Base-by-base conservation (phyloP, 2,329 filamentous ascomycete species). In the Monilinia vaccinii-corymbosi region DNA sequence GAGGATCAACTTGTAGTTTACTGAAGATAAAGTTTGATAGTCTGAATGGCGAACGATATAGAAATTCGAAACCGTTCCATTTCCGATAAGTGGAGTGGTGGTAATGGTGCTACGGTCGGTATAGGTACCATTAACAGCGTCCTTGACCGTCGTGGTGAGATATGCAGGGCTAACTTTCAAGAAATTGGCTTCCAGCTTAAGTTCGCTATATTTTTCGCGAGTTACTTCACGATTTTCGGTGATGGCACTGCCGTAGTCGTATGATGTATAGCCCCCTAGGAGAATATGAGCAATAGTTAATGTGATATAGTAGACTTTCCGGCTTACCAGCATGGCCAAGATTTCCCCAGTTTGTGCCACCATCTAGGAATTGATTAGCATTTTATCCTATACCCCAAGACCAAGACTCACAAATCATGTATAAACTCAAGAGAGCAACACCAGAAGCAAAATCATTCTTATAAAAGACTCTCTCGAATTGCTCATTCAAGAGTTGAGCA, bases 341-440 rank as follows among this genome's bases (percentile, higher is more conserved):
- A 63, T 91, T 92, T 0, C 89, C 89, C 89, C 89, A 93, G 70
- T 93, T 94, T 0, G 89, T 92, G 7, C 89, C 89, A 16, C 89
- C 89, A 65, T 80, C 68, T 69, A 23, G 9, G 9, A 46, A 14
- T 89, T 36, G 13, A 28, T 67, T n/a, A 66, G 0, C 81, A 85
- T 81, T 82, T 18, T 38, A 34, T 44, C 62, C 25, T 46, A 9
- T 36, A 10, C 9, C 28, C 6, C 25, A 28, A 34, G 1, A 45
- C 11, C 8, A 23, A 38, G 23, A 64, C 65, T 61, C 7, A 62
- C 72, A 65, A 69, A 84, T 83, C 89, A 92, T 92, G 71, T 91
- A 92, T 1, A 90, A 69, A 65, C 85, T 91, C 60, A 91, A 76
- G 9, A 93, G 81, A 0, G 81, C 83, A 3, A 85, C 80, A 0